phyloP scores from a whole-genome alignment of 352 stramenopile genomes.

The Phytopythium litorale region DNA sequence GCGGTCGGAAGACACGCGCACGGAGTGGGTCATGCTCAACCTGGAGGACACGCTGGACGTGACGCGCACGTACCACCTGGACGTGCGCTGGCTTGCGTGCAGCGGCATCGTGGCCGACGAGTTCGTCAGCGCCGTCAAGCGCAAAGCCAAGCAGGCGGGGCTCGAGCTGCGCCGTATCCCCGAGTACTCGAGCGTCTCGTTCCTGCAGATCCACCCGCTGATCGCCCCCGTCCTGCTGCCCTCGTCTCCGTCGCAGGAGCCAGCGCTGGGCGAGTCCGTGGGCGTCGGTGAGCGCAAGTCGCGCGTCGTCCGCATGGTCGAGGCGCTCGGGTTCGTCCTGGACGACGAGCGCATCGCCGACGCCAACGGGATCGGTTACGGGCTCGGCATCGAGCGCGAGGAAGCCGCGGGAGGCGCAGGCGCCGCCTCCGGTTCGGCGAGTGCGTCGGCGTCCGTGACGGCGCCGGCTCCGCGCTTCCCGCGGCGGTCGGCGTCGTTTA shows the following conservation, averaged over 20 bases:
- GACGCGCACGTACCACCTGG: constrained; percentile 59
- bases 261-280: constrained; percentile 15
- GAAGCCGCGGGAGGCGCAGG: neutral
- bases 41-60: constrained; percentile 61
- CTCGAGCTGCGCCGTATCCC: constrained; percentile 70
- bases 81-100: constrained; percentile 78
- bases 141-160: constrained; percentile 60
- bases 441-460: neutral
- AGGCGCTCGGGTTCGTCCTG: constrained; percentile 53
- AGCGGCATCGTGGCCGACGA: constrained; percentile 71
- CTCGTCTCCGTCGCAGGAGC: constrained; percentile 9
- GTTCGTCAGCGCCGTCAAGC: constrained; percentile 59
- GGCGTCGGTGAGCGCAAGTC: constrained; percentile 12
- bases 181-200: constrained; percentile 67
- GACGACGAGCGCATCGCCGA: constrained; percentile 73
- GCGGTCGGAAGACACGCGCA: constrained; percentile 39
- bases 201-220: constrained; percentile 70
- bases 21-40: constrained; percentile 71
- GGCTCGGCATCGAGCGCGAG: constrained; percentile 54
- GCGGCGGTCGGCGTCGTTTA: constrained; percentile 29
- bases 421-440: neutral
- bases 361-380: constrained; percentile 56
- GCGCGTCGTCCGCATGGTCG: constrained; percentile 30
- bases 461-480: constrained; percentile 10
- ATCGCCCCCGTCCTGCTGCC: constrained; percentile 65